Evolutionary conservation across 768 basidiomycete species (phyloP), one percentile per base, ranked within the genome.

Genomic region (Leccinum sublutescens): DNA sequence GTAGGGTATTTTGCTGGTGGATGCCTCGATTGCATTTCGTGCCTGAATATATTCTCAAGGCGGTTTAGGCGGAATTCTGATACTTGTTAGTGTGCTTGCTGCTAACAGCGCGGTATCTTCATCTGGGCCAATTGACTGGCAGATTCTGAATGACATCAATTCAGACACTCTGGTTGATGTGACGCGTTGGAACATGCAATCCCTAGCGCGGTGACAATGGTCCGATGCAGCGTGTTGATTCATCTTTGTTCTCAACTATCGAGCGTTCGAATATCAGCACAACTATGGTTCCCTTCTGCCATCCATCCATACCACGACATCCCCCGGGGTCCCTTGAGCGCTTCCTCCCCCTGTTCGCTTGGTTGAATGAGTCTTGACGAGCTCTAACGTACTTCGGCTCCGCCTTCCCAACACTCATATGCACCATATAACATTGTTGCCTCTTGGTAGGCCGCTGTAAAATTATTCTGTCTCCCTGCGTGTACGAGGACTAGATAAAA

Each of bases 41-140:
- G 7, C 17, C 5, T 8, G 36, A 10, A 7, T 36, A 29, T 11
- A 3, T 21, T 25, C 47, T 52, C 8, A 36, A 3, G 1, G 2
- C 19, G 25, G 8, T 11, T 17, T 47, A 72, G 79, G 80, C 5
- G 72, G 75, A 34, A 69, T 71, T 43, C 68, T 83, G 21, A 50
- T 83, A 36, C 58, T 80, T 80, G 10, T 73, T 81, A 1, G 77
- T 77, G n/a, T 56, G 68, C 29, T 54, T 82, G 59, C 69, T 84
- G 69, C 45, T 79, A 21, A 53, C 74, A 33, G 71, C 79, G 5
- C 73, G 80, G 17, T 66, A 77, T 34, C 61, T 84, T 38, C 71
- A 78, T 34, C 67, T 82, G 17, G 66, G 74, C 19, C 71, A 66
- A 50, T 50, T 79, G 36, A 66, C 66, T 68, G 79, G 80, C 25